A percentile compares a stretch with the other conserved stretches of the same genome.
These are phyloP conservation scores for Crithidia fasciculata DNA, from an alignment of 208 protist genomes.

Conservation along the genomic window DNA sequence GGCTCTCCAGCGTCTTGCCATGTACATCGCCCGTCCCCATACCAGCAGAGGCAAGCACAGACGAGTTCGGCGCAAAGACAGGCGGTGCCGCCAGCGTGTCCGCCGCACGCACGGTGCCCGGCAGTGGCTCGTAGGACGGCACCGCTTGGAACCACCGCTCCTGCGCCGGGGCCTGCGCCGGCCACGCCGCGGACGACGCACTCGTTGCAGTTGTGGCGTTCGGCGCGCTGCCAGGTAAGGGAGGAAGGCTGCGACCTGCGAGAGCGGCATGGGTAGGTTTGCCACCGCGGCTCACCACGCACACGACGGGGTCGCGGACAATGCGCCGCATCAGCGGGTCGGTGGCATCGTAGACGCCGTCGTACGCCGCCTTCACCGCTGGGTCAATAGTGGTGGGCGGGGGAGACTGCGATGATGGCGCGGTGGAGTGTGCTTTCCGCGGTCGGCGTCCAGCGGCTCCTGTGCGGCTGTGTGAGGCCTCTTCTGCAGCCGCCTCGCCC, in stretches of 20 bases:
- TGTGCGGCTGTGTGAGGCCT: too few relatives aligned
- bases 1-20: constrained; percentile 43
- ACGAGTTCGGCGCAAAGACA: constrained; percentile 49
- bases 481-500: too few relatives aligned
- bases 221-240: neutral
- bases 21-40: constrained; percentile 28
- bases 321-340: constrained; percentile 57
- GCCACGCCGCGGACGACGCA: constrained; percentile 26
- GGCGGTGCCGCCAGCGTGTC: constrained; percentile 36
- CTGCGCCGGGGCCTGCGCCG: constrained; percentile 19
- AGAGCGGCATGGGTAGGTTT: neutral
- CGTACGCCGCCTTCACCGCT: constrained; percentile 39
- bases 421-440: neutral
- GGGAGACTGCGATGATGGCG: neutral
- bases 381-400: constrained; percentile 11
- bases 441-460: neutral
- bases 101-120: constrained; percentile 61
- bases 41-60: constrained; percentile 30
- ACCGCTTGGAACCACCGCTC: constrained; percentile 79
- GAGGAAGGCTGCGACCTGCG: constrained; percentile 10
- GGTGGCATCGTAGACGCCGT: constrained; percentile 47
- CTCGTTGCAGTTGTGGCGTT: neutral
- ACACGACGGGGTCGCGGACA: constrained; percentile 43
- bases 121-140: constrained; percentile 76
- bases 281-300: neutral